These are phyloP conservation scores for Fusarium paranaense DNA, from an alignment of 2,329 filamentous ascomycete genomes.

Conservation along the genomic window DNA sequence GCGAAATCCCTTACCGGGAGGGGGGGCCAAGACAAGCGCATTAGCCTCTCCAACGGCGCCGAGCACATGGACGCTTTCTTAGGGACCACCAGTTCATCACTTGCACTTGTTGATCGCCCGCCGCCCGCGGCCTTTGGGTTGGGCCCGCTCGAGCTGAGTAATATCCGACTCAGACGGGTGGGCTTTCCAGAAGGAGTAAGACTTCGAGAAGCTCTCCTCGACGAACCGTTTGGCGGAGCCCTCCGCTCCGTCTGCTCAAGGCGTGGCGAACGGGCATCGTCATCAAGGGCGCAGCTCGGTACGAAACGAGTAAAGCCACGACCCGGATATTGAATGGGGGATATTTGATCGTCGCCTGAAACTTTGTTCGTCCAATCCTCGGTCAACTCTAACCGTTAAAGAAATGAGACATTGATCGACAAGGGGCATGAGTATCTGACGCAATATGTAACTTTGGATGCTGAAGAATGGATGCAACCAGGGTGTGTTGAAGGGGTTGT, in stretches of 20 bases:
- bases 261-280: slow-evolving; percentile 18
- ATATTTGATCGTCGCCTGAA: slow-evolving; percentile 17
- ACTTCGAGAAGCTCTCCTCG: neutral
- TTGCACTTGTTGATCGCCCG: slow-evolving; percentile 9
- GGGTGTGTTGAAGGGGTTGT: neutral
- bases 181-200: slow-evolving; percentile 28
- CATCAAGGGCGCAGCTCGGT: neutral
- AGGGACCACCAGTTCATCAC: neutral
- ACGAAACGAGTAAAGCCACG: neutral
- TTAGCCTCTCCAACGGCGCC: slow-evolving; percentile 27
- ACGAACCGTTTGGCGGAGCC: neutral
- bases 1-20: slow-evolving; percentile 5
- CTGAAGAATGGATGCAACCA: neutral
- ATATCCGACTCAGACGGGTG: slow-evolving; percentile 11
- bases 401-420: neutral
- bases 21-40: slow-evolving; percentile 3
- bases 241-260: slow-evolving; percentile 5
- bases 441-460: neutral
- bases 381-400: neutral
- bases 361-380: neutral
- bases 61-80: neutral
- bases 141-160: slow-evolving; percentile 20
- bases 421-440: neutral
- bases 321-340: slow-evolving; percentile 1
- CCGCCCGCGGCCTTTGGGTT: neutral